Evolutionary conservation across 176 grass and related monocot genomes (phyloP).

Genomic region (Lolium multiflorum): DNA sequence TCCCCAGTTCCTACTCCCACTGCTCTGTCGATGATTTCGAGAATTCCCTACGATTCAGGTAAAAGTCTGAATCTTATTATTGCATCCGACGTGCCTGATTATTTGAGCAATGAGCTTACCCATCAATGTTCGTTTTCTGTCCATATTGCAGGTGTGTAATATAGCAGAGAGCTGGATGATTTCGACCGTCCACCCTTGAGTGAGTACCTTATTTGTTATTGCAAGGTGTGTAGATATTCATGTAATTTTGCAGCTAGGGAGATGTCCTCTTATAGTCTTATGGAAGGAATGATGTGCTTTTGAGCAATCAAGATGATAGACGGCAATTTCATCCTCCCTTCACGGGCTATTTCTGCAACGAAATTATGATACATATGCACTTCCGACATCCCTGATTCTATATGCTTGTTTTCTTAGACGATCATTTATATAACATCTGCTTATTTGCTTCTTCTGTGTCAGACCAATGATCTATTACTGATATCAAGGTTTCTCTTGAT

Average conservation of each 20-base stretch:
- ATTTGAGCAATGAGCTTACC: background rate
- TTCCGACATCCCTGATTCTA: slow-evolving; percentile 30
- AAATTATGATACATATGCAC: slow-evolving; percentile 35
- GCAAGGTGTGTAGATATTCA: slow-evolving; percentile 70
- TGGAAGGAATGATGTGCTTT: slow-evolving; percentile 27
- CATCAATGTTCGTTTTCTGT: slow-evolving; percentile 8
- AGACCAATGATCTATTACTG: slow-evolving; percentile 3
- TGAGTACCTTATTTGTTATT: slow-evolving; percentile 60
- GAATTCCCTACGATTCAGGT: slow-evolving; percentile 36
- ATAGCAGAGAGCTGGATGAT: slow-evolving; percentile 53
- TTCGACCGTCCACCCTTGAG: slow-evolving; percentile 38
- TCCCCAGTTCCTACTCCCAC: slow-evolving; percentile 36
- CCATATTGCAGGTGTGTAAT: slow-evolving; percentile 53
- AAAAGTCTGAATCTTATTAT: background rate
- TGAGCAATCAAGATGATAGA: slow-evolving; percentile 35
- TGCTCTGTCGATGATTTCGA: slow-evolving; percentile 29
- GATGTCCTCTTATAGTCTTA: slow-evolving; percentile 23
- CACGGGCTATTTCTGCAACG: slow-evolving; percentile 40
- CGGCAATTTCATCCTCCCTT: slow-evolving; percentile 40
- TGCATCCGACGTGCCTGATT: background rate
- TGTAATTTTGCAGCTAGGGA: slow-evolving; percentile 58
- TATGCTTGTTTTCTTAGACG: background rate
- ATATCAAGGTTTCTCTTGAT: background rate
- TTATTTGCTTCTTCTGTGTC: slow-evolving; percentile 8
- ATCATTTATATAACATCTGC: background rate